A percentile compares a stretch with the other conserved stretches of the same genome.
Conservation (phyloP, 2,329 filamentous ascomycete genomes). For the Gyromitra esculenta region DNA sequence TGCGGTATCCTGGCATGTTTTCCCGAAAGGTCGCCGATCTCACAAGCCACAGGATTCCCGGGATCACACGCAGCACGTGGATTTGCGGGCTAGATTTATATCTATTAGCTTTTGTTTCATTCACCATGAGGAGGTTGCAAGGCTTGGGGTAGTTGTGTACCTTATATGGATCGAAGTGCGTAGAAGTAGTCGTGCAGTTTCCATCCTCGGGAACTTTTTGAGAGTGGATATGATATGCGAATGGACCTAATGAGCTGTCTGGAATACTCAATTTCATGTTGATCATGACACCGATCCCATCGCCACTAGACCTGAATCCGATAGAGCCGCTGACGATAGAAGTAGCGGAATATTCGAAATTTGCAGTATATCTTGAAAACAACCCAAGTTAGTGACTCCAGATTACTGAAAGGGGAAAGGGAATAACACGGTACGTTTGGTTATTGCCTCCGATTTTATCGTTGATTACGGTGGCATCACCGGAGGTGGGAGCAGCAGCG, state of each 20-base stretch:
- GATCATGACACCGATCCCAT: not conserved
- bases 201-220: not conserved
- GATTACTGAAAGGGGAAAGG: not conserved
- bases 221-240: constrained; percentile 26
- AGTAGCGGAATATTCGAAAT: not conserved
- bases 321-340: constrained; percentile 16
- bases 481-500: not conserved
- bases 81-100: constrained; percentile 1
- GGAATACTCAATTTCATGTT: not conserved
- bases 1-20: constrained; percentile 27
- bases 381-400: not conserved
- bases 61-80: constrained; percentile 12
- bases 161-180: constrained; percentile 39
- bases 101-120: not conserved
- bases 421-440: not conserved
- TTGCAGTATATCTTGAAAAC: not conserved
- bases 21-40: constrained; percentile 38
- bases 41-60: constrained; percentile 19
- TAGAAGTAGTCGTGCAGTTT: constrained; percentile 17
- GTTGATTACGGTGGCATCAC: not conserved
- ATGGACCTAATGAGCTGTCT: constrained; percentile 15
- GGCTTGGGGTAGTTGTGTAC: constrained; percentile 1
- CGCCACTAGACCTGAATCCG: not conserved
- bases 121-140: not conserved
- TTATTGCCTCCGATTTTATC: not conserved